phyloP scores from a whole-genome alignment of 2,329 filamentous ascomycete genomes.

The Trichoderma simmonsii region DNA sequence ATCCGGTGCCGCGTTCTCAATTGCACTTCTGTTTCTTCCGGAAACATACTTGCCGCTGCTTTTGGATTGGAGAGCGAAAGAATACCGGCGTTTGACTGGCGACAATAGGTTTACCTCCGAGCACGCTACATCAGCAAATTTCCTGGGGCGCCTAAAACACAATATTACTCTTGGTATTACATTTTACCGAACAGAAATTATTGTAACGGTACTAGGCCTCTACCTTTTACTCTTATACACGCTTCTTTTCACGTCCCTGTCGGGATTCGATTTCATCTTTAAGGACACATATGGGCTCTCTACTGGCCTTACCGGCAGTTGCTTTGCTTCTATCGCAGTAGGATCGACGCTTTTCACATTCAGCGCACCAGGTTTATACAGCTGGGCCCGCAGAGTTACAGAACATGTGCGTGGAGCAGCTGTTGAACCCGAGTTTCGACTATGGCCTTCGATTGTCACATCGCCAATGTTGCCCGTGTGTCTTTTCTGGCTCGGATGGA shows the following conservation, averaged over 20 bases:
- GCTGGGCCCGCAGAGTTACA: constrained; percentile 41
- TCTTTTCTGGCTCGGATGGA: constrained; percentile 60
- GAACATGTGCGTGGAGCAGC: constrained; percentile 36
- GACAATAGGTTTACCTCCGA: neutral
- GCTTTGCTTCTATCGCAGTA: constrained; percentile 44
- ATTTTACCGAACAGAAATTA: constrained; percentile 21
- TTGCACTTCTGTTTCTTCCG: neutral
- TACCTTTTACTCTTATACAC: constrained; percentile 47
- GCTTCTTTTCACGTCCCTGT: constrained; percentile 45
- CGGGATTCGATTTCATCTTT: constrained; percentile 52
- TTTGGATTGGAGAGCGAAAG: neutral
- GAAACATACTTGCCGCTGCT: neutral
- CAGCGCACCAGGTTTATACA: constrained; percentile 45
- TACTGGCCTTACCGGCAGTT: constrained; percentile 42
- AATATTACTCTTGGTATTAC: neutral
- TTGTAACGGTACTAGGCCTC: constrained; percentile 44
- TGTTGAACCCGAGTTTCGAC: constrained; percentile 50
- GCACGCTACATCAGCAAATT: neutral
- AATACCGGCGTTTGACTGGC: neutral
- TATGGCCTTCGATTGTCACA: constrained; percentile 52
- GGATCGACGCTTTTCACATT: constrained; percentile 38
- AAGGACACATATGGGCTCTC: constrained; percentile 45
- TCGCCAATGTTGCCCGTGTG: constrained; percentile 48
- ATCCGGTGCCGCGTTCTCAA: neutral
- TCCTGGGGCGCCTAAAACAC: neutral